Evolutionary conservation across 2,329 filamentous ascomycete genomes (phyloP), one percentile per base, ranked within the genome.

Genomic region (Penicillium sp.): DNA sequence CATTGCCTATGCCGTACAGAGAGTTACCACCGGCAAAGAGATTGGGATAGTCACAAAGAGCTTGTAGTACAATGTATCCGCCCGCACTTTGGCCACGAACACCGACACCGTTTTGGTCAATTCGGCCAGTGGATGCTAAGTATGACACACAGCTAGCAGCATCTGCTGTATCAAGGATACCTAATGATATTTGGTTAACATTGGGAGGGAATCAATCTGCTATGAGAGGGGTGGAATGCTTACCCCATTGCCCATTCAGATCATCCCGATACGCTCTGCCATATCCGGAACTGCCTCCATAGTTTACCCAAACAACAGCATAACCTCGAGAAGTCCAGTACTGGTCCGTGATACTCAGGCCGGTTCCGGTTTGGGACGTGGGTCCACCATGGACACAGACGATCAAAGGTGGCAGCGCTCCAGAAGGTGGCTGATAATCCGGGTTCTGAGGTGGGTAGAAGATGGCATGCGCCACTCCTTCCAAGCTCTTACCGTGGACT

Each of bases 271-370:
- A 84, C 4, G 70, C 68, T 8, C 76, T 71, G 0, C 81, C 81
- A 62, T 82, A 79, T 4, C 78, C 80, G 0, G 75, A 78, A 1
- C 78, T 81, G n/a, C 81, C 82, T 3, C 73, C 75, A 62, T 83
- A 81, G 64, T 84, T 83, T 25, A 83, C 68, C 16, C 72, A 70
- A 10, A 81, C 73, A 51, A 76, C 77, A 2, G 80, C 80, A 58
- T 79, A 84, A 3, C 81, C 82, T 23, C 82, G 71, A 7, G 80
- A 78, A 0, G 81, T 83, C 61, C 78, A 82, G 60, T 81, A 82
- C 60, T 84, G 82, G 5, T 71, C 72, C 10, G 68, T 65, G 3
- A 81, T 67, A 11, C 70, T 68, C 1, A 84, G 70, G 0, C 79
- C 79, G 0, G 76, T 73, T 1, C 75, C 69, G 0, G 68, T 71